Percentiles rank a stretch among this genome's conserved stretches.
phyloP scores from a whole-genome alignment of 2,329 filamentous ascomycete species.

The Pseudofabraea citricarpa region DNA sequence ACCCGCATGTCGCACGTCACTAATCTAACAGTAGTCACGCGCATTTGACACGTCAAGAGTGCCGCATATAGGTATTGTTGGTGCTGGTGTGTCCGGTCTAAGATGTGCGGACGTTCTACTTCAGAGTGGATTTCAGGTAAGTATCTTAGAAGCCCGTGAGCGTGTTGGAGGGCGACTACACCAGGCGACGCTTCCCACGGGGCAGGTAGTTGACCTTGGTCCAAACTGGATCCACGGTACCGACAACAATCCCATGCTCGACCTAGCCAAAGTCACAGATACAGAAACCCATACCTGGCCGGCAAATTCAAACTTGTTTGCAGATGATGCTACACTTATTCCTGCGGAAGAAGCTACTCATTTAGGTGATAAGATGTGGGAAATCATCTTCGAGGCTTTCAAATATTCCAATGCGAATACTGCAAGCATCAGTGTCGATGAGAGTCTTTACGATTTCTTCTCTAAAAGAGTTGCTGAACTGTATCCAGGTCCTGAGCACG shows the following conservation, averaged over 20 bases:
- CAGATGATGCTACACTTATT: constrained; percentile 35
- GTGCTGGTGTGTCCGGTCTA: constrained; percentile 49
- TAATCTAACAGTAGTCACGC: not conserved
- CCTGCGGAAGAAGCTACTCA: constrained; percentile 17
- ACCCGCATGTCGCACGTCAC: no score
- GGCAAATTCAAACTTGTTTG: constrained; percentile 40
- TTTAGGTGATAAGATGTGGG: constrained; percentile 41
- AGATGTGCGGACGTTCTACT: constrained; percentile 48
- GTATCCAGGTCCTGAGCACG: constrained; percentile 30
- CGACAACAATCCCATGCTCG: constrained; percentile 42
- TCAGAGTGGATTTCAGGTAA: constrained; percentile 44
- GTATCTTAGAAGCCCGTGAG: constrained; percentile 48
- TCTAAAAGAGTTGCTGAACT: constrained; percentile 40
- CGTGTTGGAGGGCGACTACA: constrained; percentile 43
- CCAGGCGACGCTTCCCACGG: constrained; percentile 20
- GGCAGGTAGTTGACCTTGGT: constrained; percentile 20
- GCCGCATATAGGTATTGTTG: constrained; percentile 33
- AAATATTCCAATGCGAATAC: constrained; percentile 45
- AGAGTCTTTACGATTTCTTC: constrained; percentile 49
- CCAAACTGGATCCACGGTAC: constrained; percentile 30
- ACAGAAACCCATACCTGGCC: constrained; percentile 42
- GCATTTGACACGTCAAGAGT: not conserved
- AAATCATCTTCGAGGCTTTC: constrained; percentile 48
- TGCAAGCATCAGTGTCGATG: constrained; percentile 39
- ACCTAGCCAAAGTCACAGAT: constrained; percentile 44